Conservation (phyloP, 306 rosid species). For the Alnus glutinosa region DNA sequence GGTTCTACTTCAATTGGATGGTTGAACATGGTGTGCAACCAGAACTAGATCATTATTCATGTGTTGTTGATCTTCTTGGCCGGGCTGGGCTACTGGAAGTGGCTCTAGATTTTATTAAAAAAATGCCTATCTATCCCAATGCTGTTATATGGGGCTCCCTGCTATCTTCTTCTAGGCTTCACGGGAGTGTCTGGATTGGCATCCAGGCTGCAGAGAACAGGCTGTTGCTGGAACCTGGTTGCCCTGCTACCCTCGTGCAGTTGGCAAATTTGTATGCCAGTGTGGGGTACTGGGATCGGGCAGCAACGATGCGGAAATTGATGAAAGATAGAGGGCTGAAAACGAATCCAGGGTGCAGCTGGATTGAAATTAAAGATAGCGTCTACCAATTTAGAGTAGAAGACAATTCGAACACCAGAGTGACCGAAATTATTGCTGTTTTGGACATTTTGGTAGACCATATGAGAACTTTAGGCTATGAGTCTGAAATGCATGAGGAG, state of each 20-base stretch:
- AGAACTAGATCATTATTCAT: constrained; percentile 76
- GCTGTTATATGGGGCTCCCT: constrained; percentile 88
- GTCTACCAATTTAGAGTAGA: constrained; percentile 70
- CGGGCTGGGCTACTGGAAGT: constrained; percentile 72
- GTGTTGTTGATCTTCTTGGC: constrained; percentile 81
- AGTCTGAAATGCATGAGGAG: constrained; percentile 34
- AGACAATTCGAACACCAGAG: constrained; percentile 51
- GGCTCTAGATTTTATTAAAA: constrained; percentile 59
- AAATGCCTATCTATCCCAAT: constrained; percentile 73
- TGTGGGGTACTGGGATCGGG: constrained; percentile 60
- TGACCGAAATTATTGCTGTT: constrained; percentile 42
- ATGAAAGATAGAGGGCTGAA: constrained; percentile 77
- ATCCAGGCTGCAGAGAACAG: constrained; percentile 74
- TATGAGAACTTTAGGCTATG: constrained; percentile 48
- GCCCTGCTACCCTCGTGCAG: constrained; percentile 67
- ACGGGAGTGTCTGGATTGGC: constrained; percentile 69
- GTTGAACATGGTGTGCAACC: constrained; percentile 56
- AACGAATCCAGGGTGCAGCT: constrained; percentile 70
- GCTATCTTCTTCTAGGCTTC: constrained; percentile 70
- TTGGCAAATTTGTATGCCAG: constrained; percentile 76
- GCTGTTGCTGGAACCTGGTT: constrained; percentile 60
- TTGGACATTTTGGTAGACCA: constrained; percentile 60
- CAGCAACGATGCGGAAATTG: constrained; percentile 51
- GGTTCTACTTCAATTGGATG: constrained; percentile 65
- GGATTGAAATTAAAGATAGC: constrained; percentile 64